Conservation (phyloP, 192 early-diverging fungal genomes). For the Backusella westeae region DNA sequence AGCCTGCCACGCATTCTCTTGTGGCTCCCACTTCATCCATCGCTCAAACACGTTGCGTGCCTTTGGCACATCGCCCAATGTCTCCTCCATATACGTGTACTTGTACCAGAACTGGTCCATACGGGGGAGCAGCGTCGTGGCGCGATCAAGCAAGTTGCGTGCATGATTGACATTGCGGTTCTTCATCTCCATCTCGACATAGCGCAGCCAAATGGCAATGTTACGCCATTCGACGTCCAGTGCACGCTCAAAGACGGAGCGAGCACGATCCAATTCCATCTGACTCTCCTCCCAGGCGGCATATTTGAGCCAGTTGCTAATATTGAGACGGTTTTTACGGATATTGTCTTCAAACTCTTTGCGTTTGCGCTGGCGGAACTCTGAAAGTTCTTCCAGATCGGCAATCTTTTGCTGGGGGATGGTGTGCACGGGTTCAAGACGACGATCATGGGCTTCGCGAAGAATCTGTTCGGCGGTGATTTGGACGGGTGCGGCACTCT, state of each 20-base stretch:
- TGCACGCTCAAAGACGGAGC: constrained; percentile 90
- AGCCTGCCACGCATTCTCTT: constrained; percentile 88
- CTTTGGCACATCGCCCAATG: constrained; percentile 85
- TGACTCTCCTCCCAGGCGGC: constrained; percentile 95
- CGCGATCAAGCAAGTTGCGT: constrained; percentile 93
- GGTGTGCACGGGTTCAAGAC: constrained; percentile 58
- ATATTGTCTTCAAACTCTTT: constrained; percentile 95
- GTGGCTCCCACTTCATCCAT: constrained; percentile 99
- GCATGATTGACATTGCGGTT: constrained; percentile 92
- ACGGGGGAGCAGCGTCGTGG: constrained; percentile 82
- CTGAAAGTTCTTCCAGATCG: constrained; percentile 89
- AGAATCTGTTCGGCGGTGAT: constrained; percentile 99
- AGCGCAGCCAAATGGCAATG: constrained; percentile 85
- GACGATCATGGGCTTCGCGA: constrained; percentile 87
- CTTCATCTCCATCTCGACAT: constrained; percentile 98
- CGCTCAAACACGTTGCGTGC: constrained; percentile 94
- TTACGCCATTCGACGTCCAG: constrained; percentile 88
- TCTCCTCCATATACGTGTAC: constrained; percentile 98
- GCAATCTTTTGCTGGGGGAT: constrained; percentile 86
- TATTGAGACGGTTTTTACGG: constrained; percentile 78
- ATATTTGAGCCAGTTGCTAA: constrained; percentile 94
- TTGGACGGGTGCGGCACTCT: constrained; percentile 95
- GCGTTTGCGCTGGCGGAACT: constrained; percentile 86
- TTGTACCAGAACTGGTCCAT: constrained; percentile 90
- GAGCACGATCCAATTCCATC: constrained; percentile 79